Conservation (phyloP, 108 stramenopile genomes). For the Tribonema minus region DNA sequence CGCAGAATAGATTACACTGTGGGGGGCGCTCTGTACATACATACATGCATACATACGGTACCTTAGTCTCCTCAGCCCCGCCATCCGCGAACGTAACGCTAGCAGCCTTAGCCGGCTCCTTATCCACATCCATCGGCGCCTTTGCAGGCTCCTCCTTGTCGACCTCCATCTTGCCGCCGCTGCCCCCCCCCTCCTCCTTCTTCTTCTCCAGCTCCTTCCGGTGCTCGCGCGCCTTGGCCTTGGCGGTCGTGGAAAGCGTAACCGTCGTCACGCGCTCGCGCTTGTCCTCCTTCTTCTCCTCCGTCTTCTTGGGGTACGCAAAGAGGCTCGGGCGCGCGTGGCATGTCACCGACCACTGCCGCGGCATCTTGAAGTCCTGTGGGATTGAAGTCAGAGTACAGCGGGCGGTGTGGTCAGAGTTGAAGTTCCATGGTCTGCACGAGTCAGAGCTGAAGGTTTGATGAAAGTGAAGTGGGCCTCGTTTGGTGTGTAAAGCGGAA, state of each 20-base stretch:
- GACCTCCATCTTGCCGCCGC: conserved; percentile 44
- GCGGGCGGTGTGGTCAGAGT: no score
- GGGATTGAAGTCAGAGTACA: no score
- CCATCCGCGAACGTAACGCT: no score
- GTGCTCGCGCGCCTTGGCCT: conserved; percentile 85
- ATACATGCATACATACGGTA: neutral
- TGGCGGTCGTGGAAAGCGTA: conserved; percentile 90
- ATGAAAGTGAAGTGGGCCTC: no score
- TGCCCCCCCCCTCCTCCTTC: conserved; percentile 72
- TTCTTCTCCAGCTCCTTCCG: conserved; percentile 81
- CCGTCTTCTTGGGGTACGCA: conserved; percentile 89
- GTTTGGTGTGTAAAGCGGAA: no score
- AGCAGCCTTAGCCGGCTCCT: no score
- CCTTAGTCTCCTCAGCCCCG: no score
- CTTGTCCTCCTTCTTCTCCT: conserved; percentile 97
- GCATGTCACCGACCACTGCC: conserved; percentile 82
- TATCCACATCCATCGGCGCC: no score
- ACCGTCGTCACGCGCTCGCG: conserved; percentile 96
- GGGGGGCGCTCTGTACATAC: no score
- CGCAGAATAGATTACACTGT: no score
- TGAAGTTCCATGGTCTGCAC: no score
- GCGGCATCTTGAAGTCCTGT: conserved; percentile 92
- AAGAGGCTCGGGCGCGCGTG: conserved; percentile 81
- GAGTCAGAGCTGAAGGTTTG: no score
- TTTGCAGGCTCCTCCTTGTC: conserved; percentile 66